These are phyloP conservation scores for Prillingera fragicola DNA, from an alignment of 1,284 basidiomycete species.

Conservation along the genomic window DNA sequence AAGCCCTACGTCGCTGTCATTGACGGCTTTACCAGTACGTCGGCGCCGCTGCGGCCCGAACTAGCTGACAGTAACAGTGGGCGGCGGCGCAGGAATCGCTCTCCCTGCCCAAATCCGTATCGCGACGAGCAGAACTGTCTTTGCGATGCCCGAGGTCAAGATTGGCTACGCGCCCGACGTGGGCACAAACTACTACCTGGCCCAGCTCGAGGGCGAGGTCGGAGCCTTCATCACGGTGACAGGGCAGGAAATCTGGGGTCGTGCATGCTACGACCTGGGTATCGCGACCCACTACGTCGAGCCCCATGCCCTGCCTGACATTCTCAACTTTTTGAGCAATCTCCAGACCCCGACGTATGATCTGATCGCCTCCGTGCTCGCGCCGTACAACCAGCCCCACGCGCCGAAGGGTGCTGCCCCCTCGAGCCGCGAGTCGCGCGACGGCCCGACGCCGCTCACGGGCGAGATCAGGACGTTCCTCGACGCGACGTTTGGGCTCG, in stretches of 20 bases:
- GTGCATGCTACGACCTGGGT: conserved; percentile 78
- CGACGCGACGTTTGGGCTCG: conserved; percentile 62
- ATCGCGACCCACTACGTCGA: conserved; percentile 86
- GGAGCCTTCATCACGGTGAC: conserved; percentile 92
- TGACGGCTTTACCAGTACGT: conserved; percentile 76
- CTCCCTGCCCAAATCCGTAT: conserved; percentile 83
- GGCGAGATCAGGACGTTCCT: conserved; percentile 66
- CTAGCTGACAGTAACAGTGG: conserved; percentile 67
- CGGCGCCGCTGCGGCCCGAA: background rate
- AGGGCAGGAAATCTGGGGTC: conserved; percentile 63
- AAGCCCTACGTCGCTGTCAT: conserved; percentile 82
- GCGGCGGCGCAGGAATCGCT: conserved; percentile 87
- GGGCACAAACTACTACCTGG: conserved; percentile 81
- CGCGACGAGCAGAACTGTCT: conserved; percentile 83
- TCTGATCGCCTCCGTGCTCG: conserved; percentile 24
- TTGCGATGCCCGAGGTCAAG: conserved; percentile 94
- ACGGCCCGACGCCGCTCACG: conserved; percentile 56
- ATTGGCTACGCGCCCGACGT: conserved; percentile 63
- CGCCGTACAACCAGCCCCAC: conserved; percentile 39
- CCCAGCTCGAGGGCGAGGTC: conserved; percentile 80
- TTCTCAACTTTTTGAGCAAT: conserved; percentile 49
- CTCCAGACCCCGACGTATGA: conserved; percentile 25
- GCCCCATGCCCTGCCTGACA: conserved; percentile 62
- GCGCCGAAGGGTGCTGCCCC: conserved; percentile 50
- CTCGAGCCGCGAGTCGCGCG: conserved; percentile 57